Evolutionary conservation across 768 basidiomycete species (phyloP), one percentile per base, ranked within the genome.

Genomic region (Pleurotus citrinopileatus): DNA sequence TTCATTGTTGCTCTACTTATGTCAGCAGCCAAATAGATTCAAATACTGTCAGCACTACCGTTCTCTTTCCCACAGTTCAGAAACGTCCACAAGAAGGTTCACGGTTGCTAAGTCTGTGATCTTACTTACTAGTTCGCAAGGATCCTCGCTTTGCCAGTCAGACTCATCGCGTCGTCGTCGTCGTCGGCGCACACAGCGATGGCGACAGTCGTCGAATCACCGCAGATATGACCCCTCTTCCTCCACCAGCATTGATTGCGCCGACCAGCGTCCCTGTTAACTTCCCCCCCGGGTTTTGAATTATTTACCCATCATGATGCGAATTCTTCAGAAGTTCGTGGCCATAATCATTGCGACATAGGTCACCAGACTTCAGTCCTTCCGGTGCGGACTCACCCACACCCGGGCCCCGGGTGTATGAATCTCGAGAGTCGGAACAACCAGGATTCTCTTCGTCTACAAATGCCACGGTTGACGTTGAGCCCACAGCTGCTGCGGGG

Each of bases 1-100:
- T 54, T 45, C 15, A 52, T 43, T 54, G 52, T 55, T 20, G 54
- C 42, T 2, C 40, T 42, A 10, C n/a, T 28, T 15, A 48, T 50
- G 15, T 34, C 50, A 2, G 17, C 15, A 4, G 43, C 22, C 3
- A 52, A 52, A 27, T 52, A 51, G 13, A 28, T 5, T 23, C 43
- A 44, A 44, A 27, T 12, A 27, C 23, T n/a, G n/a, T n/a, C n/a
- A n/a, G n/a, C n/a, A n/a, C n/a, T n/a, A n/a, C n/a, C n/a, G n/a
- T n/a, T n/a, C 8, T 12, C 19, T n/a, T 51, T 51, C 48, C 48
- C 48, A 51, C 48, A 37, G 29, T 51, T n/a, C 9, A 22, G 7
- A 28, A 6, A n/a, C 13, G 38, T 7, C 3, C 32, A n/a, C 17
- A 9, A 12, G 15, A 40, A 19, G 38, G 15, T 40, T 47, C 27